These are phyloP conservation scores for Sarcocystis neurona DNA, from an alignment of 169 alveolate genomes.

Conservation along the genomic window DNA sequence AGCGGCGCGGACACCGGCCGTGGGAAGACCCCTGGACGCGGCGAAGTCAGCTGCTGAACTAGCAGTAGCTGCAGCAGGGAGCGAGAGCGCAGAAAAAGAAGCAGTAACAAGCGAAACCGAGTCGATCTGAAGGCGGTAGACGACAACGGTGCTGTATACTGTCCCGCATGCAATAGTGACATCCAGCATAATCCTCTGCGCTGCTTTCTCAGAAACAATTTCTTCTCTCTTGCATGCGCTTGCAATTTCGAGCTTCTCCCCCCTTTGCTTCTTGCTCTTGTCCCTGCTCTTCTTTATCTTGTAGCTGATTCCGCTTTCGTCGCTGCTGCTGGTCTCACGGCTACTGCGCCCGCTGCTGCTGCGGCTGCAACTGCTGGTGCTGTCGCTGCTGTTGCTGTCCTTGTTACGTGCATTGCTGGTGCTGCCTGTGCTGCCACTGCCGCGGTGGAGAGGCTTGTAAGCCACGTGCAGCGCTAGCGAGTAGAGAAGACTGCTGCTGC, in stretches of 20 bases:
- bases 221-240: slow-evolving; percentile 24
- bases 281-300: neutral
- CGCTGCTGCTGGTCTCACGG: neutral
- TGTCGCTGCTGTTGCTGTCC: neutral
- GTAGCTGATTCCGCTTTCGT: neutral
- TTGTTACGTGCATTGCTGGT: neutral
- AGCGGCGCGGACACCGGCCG: neutral
- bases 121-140: slow-evolving; percentile 18
- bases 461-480: slow-evolving; percentile 20
- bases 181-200: no score
- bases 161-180: slow-evolving; percentile 48
- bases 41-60: neutral
- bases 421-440: neutral
- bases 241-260: slow-evolving; percentile 19
- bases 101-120: neutral
- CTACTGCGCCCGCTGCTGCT: slow-evolving; percentile 23
- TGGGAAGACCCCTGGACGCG: neutral
- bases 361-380: neutral
- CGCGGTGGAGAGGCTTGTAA: neutral
- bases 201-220: neutral
- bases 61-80: slow-evolving; percentile 20
- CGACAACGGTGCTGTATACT: slow-evolving; percentile 34
- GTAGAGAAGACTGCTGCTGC: slow-evolving; percentile 27
- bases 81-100: neutral
- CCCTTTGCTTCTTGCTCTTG: neutral